Conservation (phyloP, 768 basidiomycete species). For the Mycena albidolilacea region DNA sequence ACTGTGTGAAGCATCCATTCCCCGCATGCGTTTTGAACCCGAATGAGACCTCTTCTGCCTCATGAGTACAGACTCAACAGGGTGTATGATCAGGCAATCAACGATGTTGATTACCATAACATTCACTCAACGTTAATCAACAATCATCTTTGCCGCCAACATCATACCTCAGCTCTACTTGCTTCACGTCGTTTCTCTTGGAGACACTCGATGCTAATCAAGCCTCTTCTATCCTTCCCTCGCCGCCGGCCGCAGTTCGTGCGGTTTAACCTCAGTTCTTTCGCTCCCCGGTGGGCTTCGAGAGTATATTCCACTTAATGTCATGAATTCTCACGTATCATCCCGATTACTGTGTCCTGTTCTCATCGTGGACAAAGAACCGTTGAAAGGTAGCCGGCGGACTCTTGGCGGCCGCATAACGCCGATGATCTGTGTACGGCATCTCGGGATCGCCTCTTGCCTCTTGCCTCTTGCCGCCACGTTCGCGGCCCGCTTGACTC, state of each 20-base stretch:
- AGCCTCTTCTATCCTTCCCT: constrained; percentile 5
- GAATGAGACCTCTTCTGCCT: constrained; percentile 5
- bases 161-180: constrained; percentile 4
- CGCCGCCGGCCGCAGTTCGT: constrained; percentile 9
- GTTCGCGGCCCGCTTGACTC: not conserved
- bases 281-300: not conserved
- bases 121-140: constrained; percentile 7
- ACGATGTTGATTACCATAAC: constrained; percentile 1
- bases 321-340: not conserved
- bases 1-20: constrained; percentile 3
- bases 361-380: not conserved
- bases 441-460: not conserved
- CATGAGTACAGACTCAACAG: constrained; percentile 7
- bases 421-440: not conserved
- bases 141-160: not conserved
- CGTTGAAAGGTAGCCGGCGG: not conserved
- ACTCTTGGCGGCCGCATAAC: not conserved
- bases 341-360: not conserved
- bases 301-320: constrained; percentile 1
- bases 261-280: constrained; percentile 2
- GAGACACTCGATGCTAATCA: constrained; percentile 7
- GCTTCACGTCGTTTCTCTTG: constrained; percentile 7
- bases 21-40: not conserved
- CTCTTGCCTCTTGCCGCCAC: not conserved
- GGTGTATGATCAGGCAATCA: constrained; percentile 5